Evolutionary conservation across 441 rosid species (phyloP).

Genomic region (Erysimum cheiri): DNA sequence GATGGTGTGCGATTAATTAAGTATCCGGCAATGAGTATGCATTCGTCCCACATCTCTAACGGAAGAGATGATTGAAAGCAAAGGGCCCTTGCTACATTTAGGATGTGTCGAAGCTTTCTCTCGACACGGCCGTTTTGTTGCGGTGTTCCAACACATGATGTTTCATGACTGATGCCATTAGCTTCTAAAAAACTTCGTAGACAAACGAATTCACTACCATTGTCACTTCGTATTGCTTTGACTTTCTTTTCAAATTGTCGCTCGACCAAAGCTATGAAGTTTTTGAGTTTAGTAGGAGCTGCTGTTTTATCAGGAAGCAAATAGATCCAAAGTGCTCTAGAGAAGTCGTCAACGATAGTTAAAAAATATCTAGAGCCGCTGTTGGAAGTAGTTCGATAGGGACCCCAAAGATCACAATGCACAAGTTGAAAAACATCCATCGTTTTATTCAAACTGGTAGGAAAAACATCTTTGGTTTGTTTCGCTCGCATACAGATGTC

Average conservation of each 20-base stretch:
- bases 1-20: background rate
- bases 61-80: background rate
- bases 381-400: background rate
- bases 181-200: accelerated
- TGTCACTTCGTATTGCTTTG: background rate
- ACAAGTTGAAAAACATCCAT: background rate
- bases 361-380: background rate
- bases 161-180: background rate
- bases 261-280: background rate
- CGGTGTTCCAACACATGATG: background rate
- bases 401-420: background rate
- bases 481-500: background rate
- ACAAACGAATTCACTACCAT: background rate
- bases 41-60: background rate
- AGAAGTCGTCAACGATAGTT: background rate
- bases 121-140: background rate
- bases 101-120: background rate
- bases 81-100: background rate
- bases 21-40: background rate
- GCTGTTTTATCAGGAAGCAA: background rate
- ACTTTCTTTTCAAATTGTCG: background rate
- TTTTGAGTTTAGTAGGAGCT: background rate
- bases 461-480: too few species aligned
- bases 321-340: background rate
- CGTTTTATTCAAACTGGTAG: too few species aligned